Percentiles rank a stretch among this genome's conserved stretches.
Conservation (phyloP, 2,329 filamentous ascomycete species). For the Hawksworthiomyces lignivorus region DNA sequence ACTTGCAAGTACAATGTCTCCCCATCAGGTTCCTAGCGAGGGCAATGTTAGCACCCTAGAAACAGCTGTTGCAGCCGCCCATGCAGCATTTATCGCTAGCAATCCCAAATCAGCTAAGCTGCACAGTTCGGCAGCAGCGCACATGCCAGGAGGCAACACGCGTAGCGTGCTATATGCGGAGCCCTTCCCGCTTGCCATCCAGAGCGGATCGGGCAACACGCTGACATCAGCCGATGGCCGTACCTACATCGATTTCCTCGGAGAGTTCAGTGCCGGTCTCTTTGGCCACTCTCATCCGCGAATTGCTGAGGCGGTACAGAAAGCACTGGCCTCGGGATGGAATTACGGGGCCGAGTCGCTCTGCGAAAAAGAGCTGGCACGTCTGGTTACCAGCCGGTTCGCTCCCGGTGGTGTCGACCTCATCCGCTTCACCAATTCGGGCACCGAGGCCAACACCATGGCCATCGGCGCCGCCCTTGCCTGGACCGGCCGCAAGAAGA, state of each 20-base stretch:
- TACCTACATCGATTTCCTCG: constrained; percentile 21
- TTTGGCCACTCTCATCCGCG: constrained; percentile 35
- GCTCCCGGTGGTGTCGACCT: constrained; percentile 33
- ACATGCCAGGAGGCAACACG: constrained; percentile 32
- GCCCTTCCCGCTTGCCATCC: constrained; percentile 28
- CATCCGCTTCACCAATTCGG: constrained; percentile 55
- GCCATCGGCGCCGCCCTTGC: constrained; percentile 44
- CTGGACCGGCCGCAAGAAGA: constrained; percentile 34
- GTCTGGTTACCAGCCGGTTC: constrained; percentile 43
- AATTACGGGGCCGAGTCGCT: constrained; percentile 45
- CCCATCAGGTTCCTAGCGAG: too few species aligned
- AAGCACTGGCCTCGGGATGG: constrained; percentile 30
- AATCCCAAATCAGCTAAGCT: constrained; percentile 8
- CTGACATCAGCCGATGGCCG: constrained; percentile 24
- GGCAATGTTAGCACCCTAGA: too few species aligned
- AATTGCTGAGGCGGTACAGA: constrained; percentile 4
- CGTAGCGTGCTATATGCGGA: constrained; percentile 32
- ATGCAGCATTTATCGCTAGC: constrained; percentile 7
- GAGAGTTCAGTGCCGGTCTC: constrained; percentile 53
- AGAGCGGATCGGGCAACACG: constrained; percentile 19
- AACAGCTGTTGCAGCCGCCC: constrained; percentile 7
- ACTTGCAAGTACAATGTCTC: too few species aligned
- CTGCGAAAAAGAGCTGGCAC: constrained; percentile 43
- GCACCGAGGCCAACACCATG: constrained; percentile 55
- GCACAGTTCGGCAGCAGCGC: constrained; percentile 5